Conservation (phyloP, 2,329 filamentous ascomycete genomes). For the Penicillium palitans region DNA sequence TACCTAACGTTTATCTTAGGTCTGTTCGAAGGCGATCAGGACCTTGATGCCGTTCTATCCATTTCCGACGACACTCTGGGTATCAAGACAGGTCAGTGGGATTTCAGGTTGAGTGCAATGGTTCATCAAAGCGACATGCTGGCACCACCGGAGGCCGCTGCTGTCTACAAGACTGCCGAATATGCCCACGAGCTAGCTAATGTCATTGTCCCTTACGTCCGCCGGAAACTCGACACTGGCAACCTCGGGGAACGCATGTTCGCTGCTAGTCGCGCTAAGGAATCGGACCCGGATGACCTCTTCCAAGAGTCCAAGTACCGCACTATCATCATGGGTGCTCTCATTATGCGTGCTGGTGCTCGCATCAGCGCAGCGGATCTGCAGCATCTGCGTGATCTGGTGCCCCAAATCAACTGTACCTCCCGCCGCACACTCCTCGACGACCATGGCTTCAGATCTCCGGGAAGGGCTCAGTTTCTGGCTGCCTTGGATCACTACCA, state of each 20-base stretch:
- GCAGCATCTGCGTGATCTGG: conserved; percentile 1
- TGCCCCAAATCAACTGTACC: background rate
- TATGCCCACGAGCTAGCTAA: background rate
- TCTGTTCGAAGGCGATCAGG: background rate
- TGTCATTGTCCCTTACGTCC: background rate
- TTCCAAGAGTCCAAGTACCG: background rate
- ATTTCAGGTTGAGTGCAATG: background rate
- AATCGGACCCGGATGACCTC: background rate
- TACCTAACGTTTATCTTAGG: background rate
- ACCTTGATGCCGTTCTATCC: background rate
- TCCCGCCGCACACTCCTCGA: background rate
- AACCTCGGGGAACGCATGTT: conserved; percentile 1
- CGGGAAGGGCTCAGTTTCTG: conserved; percentile 8
- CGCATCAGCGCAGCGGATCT: background rate
- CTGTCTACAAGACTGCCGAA: background rate
- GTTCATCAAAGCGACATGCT: conserved; percentile 2
- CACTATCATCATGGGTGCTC: conserved; percentile 7
- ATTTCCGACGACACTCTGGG: background rate
- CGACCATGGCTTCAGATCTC: background rate
- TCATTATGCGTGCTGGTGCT: conserved; percentile 6
- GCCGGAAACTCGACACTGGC: background rate
- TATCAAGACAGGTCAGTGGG: background rate
- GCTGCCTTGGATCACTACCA: conserved; percentile 8
- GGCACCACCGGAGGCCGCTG: background rate
- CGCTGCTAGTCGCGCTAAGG: background rate